Percentiles rank a stretch among this genome's conserved stretches.
phyloP scores from a whole-genome alignment of 352 stramenopile genomes.

The Blastocystis sp. region DNA sequence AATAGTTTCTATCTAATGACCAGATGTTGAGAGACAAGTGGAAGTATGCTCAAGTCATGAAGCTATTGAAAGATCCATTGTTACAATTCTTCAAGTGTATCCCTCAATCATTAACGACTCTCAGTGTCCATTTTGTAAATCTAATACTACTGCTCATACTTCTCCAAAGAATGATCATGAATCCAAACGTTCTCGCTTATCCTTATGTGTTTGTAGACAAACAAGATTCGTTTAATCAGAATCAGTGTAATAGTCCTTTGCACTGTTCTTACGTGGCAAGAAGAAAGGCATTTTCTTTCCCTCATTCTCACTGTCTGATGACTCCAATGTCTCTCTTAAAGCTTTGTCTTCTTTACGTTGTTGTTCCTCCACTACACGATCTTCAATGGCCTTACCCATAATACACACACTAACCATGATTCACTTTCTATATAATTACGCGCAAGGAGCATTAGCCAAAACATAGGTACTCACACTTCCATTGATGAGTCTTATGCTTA shows the following conservation, averaged over 20 bases:
- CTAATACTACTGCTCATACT: too few relatives aligned
- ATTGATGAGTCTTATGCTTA: conserved; percentile 14
- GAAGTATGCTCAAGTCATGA: not conserved
- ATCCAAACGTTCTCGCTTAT: not conserved
- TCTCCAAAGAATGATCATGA: not conserved
- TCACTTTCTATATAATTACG: conserved; percentile 7
- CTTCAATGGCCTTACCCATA: conserved; percentile 48
- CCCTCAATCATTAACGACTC: not conserved
- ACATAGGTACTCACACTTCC: conserved; percentile 34
- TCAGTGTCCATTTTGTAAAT: not conserved
- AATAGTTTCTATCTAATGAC: not conserved
- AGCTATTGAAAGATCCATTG: not conserved
- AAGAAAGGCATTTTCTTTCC: conserved; percentile 61
- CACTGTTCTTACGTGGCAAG: conserved; percentile 45
- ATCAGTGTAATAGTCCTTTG: conserved; percentile 49
- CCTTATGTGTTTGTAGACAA: not conserved
- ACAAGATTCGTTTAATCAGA: conserved; percentile 6
- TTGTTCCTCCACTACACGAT: conserved; percentile 16
- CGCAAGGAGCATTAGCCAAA: conserved; percentile 56
- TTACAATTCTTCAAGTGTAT: not conserved
- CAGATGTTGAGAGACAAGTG: not conserved
- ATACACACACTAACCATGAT: conserved; percentile 47
- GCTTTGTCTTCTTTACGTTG: conserved; percentile 21
- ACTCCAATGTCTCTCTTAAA: not conserved
- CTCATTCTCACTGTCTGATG: conserved; percentile 1